Conservation (phyloP, 495 filamentous ascomycete genomes). For the Thermothielavioides terrestris region DNA sequence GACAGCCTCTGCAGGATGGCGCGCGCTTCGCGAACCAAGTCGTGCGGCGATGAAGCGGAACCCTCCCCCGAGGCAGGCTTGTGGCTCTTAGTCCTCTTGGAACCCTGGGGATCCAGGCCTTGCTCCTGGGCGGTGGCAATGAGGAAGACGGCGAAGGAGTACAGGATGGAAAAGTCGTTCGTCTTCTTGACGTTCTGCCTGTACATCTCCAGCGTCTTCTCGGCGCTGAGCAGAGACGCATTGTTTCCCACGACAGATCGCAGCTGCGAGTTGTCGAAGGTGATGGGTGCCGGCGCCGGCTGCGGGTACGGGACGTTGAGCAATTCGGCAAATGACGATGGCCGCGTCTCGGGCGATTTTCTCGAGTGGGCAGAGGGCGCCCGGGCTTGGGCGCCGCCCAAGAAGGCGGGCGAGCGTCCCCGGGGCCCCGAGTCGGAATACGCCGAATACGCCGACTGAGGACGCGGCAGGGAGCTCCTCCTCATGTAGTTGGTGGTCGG, state of each 20-base stretch:
- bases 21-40: conserved; percentile 78
- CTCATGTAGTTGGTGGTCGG: conserved; percentile 41
- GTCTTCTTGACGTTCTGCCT: conserved; percentile 93
- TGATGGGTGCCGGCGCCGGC: conserved; percentile 63
- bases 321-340: conserved; percentile 76
- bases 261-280: conserved; percentile 69
- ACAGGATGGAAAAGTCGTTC: conserved; percentile 76
- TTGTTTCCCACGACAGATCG: conserved; percentile 73
- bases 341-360: conserved; percentile 66
- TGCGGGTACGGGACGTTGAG: conserved; percentile 85
- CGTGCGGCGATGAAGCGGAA: conserved; percentile 43
- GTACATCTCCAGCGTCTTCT: conserved; percentile 96
- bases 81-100: conserved; percentile 35
- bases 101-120: conserved; percentile 34
- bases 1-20: conserved; percentile 78
- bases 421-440: conserved; percentile 55
- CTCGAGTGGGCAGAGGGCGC: conserved; percentile 53
- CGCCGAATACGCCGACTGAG: conserved; percentile 62
- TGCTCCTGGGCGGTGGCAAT: conserved; percentile 73
- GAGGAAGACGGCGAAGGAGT: conserved; percentile 93
- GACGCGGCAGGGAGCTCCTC: conserved; percentile 51
- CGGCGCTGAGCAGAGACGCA: conserved; percentile 78
- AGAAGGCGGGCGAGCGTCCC: conserved; percentile 52
- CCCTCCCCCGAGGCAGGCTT: conserved; percentile 35
- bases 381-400: conserved; percentile 37